phyloP scores from a whole-genome alignment of 768 basidiomycete genomes.

The Auriculariales sp. region DNA sequence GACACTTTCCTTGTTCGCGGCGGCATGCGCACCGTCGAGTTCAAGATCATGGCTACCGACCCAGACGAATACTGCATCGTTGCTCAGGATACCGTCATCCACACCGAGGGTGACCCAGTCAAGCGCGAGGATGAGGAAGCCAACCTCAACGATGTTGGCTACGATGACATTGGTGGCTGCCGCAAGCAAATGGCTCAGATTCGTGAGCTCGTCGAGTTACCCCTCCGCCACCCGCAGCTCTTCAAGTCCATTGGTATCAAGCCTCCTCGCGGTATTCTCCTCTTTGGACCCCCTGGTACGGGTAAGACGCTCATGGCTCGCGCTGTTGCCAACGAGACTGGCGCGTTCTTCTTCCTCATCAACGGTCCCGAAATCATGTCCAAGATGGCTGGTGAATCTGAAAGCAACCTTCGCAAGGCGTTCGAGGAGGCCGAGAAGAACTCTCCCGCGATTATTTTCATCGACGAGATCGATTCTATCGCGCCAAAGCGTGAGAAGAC shows the following conservation, averaged over 20 bases:
- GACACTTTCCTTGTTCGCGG: constrained; percentile 99
- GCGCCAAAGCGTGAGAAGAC: constrained; percentile 99
- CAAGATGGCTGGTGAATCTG: constrained; percentile 99
- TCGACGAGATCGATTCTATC: constrained; percentile 98
- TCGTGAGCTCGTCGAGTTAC: constrained; percentile 95
- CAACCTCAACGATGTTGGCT: constrained; percentile 92
- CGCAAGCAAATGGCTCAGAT: constrained; percentile 99
- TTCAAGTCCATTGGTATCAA: constrained; percentile 99
- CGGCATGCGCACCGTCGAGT: constrained; percentile 96
- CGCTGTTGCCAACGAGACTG: constrained; percentile 98
- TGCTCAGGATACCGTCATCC: constrained; percentile 96
- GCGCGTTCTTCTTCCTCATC: constrained; percentile 99
- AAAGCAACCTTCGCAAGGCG: constrained; percentile 93
- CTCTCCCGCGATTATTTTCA: constrained; percentile 98
- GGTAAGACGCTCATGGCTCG: constrained; percentile 99
- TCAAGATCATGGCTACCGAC: constrained; percentile 98
- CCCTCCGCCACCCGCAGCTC: constrained; percentile 93
- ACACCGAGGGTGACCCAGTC: constrained; percentile 96
- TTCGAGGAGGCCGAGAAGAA: constrained; percentile 99
- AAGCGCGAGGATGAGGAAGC: constrained; percentile 98
- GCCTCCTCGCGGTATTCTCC: constrained; percentile 94
- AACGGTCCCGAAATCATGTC: constrained; percentile 99
- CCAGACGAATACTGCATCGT: constrained; percentile 98
- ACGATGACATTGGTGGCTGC: constrained; percentile 98
- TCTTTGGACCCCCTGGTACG: constrained; percentile 97